A percentile compares a stretch with the other conserved stretches of the same genome.
These are phyloP conservation scores for Raphanus raphanistrum DNA, from an alignment of 345 rosid species.

Conservation along the genomic window DNA sequence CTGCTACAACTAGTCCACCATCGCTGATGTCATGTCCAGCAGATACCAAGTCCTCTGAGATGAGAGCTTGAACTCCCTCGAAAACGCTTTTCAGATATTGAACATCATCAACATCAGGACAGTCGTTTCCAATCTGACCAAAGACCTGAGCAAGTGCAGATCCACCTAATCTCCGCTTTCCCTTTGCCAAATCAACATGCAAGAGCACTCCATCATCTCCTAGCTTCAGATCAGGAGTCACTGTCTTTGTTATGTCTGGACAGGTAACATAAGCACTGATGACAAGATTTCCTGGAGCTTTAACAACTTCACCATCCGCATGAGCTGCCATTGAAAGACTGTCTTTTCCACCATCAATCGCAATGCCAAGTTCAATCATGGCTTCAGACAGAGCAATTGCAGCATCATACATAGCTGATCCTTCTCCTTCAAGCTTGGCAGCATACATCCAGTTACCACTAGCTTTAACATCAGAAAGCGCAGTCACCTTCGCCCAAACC, in stretches of 20 bases:
- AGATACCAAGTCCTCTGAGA: conserved; percentile 57
- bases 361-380: conserved; percentile 89
- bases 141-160: conserved; percentile 91
- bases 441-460: conserved; percentile 99
- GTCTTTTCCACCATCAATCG: conserved; percentile 96
- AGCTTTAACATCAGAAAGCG: conserved; percentile 88
- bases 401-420: conserved; percentile 94
- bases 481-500: conserved; percentile 86
- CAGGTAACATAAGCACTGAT: conserved; percentile 84
- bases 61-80: conserved; percentile 67
- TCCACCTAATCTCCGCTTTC: conserved; percentile 83
- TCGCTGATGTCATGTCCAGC: conserved; percentile 97
- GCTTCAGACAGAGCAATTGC: conserved; percentile 79
- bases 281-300: conserved; percentile 96
- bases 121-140: conserved; percentile 76
- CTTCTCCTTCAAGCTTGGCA: conserved; percentile 95
- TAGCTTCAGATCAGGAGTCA: conserved; percentile 84
- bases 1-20: conserved; percentile 75
- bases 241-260: conserved; percentile 83
- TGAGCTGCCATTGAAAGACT: conserved; percentile 95
- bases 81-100: conserved; percentile 68
- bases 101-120: conserved; percentile 88
- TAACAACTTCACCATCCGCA: conserved; percentile 73
- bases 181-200: conserved; percentile 84
- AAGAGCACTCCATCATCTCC: conserved; percentile 68